Percentiles rank a stretch among this genome's conserved stretches.
phyloP scores from a whole-genome alignment of 2,329 filamentous ascomycete genomes.

The Botrytis sinoallii region DNA sequence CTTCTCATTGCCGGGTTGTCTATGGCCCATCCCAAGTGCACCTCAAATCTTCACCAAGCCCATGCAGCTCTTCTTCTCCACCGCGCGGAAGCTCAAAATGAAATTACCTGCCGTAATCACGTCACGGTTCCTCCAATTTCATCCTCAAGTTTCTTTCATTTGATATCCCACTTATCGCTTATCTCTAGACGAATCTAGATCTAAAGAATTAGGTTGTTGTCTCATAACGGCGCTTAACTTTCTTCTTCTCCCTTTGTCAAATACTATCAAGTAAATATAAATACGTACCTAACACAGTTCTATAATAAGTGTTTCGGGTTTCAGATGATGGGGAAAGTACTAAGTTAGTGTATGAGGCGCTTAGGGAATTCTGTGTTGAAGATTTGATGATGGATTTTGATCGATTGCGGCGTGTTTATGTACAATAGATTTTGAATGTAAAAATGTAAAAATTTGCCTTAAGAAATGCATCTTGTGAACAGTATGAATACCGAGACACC shows the following conservation, averaged over 20 bases:
- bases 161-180: neutral
- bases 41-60: neutral
- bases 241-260: neutral
- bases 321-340: neutral
- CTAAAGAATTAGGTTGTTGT: neutral
- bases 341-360: neutral
- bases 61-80: neutral
- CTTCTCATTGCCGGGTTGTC: neutral
- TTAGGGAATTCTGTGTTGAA: neutral
- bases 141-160: neutral
- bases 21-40: neutral
- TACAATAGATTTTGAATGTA: neutral
- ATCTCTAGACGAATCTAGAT: neutral
- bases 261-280: neutral
- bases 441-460: no score
- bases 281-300: neutral
- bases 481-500: neutral
- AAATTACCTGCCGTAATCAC: neutral
- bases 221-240: neutral
- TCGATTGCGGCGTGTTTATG: neutral
- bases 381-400: neutral
- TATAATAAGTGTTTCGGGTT: neutral
- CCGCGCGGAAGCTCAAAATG: neutral
- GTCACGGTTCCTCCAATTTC: neutral
- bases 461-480: neutral